These are phyloP conservation scores for Rubroboletus satanas DNA, from an alignment of 768 basidiomycete genomes.

Conservation along the genomic window DNA sequence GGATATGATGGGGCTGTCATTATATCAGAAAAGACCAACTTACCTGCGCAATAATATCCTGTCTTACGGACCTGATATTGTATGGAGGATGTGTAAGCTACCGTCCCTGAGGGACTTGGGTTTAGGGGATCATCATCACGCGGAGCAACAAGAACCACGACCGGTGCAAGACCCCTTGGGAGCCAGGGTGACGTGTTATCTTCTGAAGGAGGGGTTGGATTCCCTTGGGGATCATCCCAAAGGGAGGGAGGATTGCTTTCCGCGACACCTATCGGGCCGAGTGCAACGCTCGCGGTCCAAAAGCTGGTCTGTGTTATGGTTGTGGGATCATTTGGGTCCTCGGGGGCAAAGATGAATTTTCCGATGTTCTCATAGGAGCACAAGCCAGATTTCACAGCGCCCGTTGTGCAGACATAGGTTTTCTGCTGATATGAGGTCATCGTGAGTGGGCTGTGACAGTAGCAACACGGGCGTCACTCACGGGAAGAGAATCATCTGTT, in stretches of 20 bases:
- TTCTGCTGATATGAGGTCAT: constrained; percentile 53
- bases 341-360: constrained; percentile 73
- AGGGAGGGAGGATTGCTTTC: constrained; percentile 33
- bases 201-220: constrained; percentile 49
- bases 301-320: constrained; percentile 73
- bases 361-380: constrained; percentile 73
- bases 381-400: constrained; percentile 64
- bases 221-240: constrained; percentile 60
- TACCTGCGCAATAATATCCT: constrained; percentile 95
- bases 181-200: constrained; percentile 52
- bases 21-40: constrained; percentile 30
- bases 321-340: constrained; percentile 53
- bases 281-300: constrained; percentile 78
- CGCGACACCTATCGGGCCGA: constrained; percentile 35
- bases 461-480: constrained; percentile 39
- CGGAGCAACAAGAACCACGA: constrained; percentile 1
- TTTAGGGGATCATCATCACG: constrained; percentile 36
- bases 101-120: constrained; percentile 46
- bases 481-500: constrained; percentile 55
- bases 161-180: constrained; percentile 19
- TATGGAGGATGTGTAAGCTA: constrained; percentile 66
- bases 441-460: constrained; percentile 15
- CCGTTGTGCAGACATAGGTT: constrained; percentile 90
- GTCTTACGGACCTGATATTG: constrained; percentile 81
- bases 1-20: not conserved